Base-by-base conservation (phyloP, 768 basidiomycete genomes). In the Porpolomopsis calyptriformis region DNA sequence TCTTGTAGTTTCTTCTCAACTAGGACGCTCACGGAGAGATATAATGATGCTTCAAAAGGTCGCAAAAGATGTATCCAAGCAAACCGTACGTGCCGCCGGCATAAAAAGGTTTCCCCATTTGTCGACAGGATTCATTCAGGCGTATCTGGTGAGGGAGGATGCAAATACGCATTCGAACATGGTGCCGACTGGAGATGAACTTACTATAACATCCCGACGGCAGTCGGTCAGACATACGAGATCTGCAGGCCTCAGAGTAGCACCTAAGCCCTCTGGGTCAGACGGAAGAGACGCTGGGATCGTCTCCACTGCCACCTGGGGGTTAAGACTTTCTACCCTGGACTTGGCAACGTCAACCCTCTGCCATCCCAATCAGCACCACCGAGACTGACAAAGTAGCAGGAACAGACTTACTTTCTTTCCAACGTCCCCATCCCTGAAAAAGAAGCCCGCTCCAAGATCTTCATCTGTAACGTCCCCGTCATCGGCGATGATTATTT, bases 31-130 rank as follows among this genome's bases (percentile, higher is more conserved):
- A 93, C 94, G 82, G 77, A 38, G 80, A 67, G 51, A 96, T 78
- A 61, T 84, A 90, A 50, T 91, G 82, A 56, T 96, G 94, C 46
- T 77, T 72, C 47, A 92, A 69, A 46, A 99, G 72, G 60, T 98
- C 93, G 51, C 89, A 90, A 59, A 97, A 96, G 56, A 96, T 89
- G 64, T 90, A 99, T 12, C 94, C 94, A 38, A 81, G 67, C 49
- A 93, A 70, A 18, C 94, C 94, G 60, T 90, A 93, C 12, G 85
- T 83, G 9, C 88, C 88, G 1, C 92, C 92, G n/a, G 83, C 79
- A 55, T 96, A 97, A 60, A 98, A 83, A 4, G 87, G 82, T 51
- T 82, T 90, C 35, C 70, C 66, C 40, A 76, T 68, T 47, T 74
- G 72, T 49, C 92, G 73, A 60, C 91, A 90, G n/a, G 78, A 70